Percentiles rank a stretch among this genome's conserved stretches.
These are phyloP conservation scores for Rhododendron williamsianum DNA, from an alignment of 148 eudicot species.

Conservation along the genomic window DNA sequence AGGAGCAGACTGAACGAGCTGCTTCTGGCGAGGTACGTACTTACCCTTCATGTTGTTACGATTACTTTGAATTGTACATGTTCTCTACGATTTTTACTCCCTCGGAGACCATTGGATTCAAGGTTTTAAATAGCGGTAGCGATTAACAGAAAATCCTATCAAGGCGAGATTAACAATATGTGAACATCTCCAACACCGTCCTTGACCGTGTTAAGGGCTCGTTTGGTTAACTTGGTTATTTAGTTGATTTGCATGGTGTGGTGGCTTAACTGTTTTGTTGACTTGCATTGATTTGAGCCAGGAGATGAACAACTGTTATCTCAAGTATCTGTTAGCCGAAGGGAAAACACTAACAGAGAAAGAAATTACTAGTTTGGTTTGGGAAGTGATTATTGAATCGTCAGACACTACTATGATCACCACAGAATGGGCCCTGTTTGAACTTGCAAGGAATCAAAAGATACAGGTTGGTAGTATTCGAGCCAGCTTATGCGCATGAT, in stretches of 20 bases:
- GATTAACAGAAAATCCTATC: too few species aligned
- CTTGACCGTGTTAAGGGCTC: background rate
- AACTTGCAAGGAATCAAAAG: slow-evolving; percentile 62
- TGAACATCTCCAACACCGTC: too few species aligned
- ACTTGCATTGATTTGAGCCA: slow-evolving; percentile 19
- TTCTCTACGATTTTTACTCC: background rate
- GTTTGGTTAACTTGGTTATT: background rate
- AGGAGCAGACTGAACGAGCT: slow-evolving; percentile 40
- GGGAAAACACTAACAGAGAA: slow-evolving; percentile 47
- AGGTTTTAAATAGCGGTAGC: too few species aligned
- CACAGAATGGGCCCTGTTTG: slow-evolving; percentile 89
- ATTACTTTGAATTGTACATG: too few species aligned
- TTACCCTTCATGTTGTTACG: background rate
- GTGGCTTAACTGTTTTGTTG: background rate
- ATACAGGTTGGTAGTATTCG: slow-evolving; percentile 40
- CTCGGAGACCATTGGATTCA: too few species aligned
- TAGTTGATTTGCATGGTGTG: background rate
- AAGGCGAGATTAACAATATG: too few species aligned
- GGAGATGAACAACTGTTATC: slow-evolving; percentile 53
- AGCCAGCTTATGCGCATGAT: background rate
- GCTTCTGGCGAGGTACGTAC: slow-evolving; percentile 50
- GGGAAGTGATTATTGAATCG: slow-evolving; percentile 85
- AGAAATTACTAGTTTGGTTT: slow-evolving; percentile 60
- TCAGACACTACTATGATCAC: slow-evolving; percentile 73
- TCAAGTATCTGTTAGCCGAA: slow-evolving; percentile 56